Percentiles rank a stretch among this genome's conserved stretches.
Evolutionary conservation across 208 protist species (phyloP).

Genomic region (Trichomonas tenax): DNA sequence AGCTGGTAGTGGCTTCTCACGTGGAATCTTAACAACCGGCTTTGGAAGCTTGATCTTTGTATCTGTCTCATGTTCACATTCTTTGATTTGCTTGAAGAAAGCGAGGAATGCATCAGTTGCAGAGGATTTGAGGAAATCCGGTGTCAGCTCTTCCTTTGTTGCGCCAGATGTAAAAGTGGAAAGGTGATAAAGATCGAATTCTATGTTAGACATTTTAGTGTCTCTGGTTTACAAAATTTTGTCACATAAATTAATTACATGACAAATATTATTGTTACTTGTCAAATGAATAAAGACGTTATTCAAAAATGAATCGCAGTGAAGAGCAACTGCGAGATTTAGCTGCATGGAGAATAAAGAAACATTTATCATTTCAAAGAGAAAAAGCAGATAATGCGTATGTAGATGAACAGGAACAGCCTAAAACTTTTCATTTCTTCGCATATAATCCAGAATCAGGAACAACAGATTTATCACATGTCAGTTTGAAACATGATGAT

Average conservation of each 20-base stretch:
- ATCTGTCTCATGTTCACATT: background rate
- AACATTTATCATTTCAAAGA: background rate
- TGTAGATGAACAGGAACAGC: background rate
- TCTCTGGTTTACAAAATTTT: background rate
- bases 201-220: background rate
- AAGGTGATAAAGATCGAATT: background rate
- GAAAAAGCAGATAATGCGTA: background rate
- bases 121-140: background rate
- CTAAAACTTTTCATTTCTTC: slow-evolving; percentile 9
- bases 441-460: background rate
- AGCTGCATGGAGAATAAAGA: background rate
- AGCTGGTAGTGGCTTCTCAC: background rate
- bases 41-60: background rate
- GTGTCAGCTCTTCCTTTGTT: background rate
- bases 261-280: too few relatives aligned
- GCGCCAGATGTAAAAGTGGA: background rate
- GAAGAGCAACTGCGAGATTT: background rate
- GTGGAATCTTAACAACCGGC: background rate
- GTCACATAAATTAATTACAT: too few relatives aligned
- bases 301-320: background rate
- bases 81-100: background rate
- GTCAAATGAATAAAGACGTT: background rate
- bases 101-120: background rate
- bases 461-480: background rate
- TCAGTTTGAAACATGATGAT: background rate